phyloP scores from a whole-genome alignment of 208 protist genomes.

The Leishmania arabica region DNA sequence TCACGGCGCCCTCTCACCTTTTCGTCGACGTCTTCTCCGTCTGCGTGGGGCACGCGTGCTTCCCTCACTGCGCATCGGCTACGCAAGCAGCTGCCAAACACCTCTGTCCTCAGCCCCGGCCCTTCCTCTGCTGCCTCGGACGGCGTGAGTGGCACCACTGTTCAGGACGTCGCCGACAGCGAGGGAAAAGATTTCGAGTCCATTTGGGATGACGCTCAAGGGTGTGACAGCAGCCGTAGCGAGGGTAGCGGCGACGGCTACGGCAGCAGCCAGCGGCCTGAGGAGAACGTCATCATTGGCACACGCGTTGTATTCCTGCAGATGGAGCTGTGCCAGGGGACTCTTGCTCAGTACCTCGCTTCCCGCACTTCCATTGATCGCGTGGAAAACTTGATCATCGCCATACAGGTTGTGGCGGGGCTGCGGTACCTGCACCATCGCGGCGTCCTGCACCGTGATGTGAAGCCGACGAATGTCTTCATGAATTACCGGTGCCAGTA shows the following conservation, averaged over 20 bases:
- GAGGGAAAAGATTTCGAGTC: background rate
- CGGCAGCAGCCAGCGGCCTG: background rate
- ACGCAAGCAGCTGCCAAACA: background rate
- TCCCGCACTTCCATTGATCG: slow-evolving; percentile 54
- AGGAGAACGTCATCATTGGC: slow-evolving; percentile 35
- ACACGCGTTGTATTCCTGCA: slow-evolving; percentile 81
- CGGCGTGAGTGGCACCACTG: background rate
- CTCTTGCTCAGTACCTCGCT: slow-evolving; percentile 63
- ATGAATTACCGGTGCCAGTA: slow-evolving; percentile 76
- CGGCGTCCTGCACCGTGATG: slow-evolving; percentile 79
- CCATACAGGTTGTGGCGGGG: slow-evolving; percentile 58
- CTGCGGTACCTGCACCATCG: slow-evolving; percentile 72
- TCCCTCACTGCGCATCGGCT: background rate
- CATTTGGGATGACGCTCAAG: slow-evolving; percentile 1
- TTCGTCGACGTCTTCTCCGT: background rate
- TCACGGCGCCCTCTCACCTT: background rate
- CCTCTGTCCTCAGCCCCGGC: background rate
- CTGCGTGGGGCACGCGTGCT: background rate
- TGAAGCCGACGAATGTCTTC: slow-evolving; percentile 90
- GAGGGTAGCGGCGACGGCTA: background rate
- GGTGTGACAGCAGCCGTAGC: background rate
- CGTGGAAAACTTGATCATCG: slow-evolving; percentile 79
- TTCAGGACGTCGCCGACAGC: background rate
- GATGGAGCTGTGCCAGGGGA: slow-evolving; percentile 87
- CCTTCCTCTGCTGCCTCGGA: background rate